Percentiles rank a stretch among this genome's conserved stretches.
Conservation (phyloP, 1,284 basidiomycete species). For the Ceratobasidium papillatum region DNA sequence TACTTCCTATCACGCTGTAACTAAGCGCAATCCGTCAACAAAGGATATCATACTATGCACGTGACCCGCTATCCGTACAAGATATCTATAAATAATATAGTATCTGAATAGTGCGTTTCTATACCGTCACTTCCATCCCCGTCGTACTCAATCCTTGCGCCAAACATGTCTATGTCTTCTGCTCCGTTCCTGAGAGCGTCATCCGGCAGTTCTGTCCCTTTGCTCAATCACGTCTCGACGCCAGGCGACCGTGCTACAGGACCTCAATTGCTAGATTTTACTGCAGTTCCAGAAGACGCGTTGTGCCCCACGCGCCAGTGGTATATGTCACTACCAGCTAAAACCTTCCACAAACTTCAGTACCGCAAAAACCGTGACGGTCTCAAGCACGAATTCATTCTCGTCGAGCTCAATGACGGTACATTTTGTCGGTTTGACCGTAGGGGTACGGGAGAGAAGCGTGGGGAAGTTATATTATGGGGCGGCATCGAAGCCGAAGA, state of each 20-base stretch:
- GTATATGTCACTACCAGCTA: not conserved
- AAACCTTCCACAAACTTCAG: constrained; percentile 2
- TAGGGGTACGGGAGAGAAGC: not conserved
- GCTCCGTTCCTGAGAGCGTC: not conserved
- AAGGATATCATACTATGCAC: no score
- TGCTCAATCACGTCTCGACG: not conserved
- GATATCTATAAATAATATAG: no score
- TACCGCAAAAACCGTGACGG: not conserved
- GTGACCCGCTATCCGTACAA: no score
- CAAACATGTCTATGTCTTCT: not conserved
- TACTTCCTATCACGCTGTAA: no score
- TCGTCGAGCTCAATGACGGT: constrained; percentile 3
- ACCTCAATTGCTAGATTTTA: constrained; percentile 1
- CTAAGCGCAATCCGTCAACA: no score
- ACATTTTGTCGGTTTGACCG: constrained; percentile 22
- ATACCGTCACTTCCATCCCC: no score
- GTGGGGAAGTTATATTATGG: not conserved
- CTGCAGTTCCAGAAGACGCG: not conserved
- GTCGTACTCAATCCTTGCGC: no score
- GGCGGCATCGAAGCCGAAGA: constrained; percentile 7
- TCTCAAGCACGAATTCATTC: constrained; percentile 19
- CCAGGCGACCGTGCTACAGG: not conserved
- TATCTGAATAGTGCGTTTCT: no score
- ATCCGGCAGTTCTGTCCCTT: not conserved
- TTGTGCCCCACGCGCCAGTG: constrained; percentile 12